A percentile compares a stretch with the other conserved stretches of the same genome.
These are phyloP conservation scores for Paraphaeosphaeria sporulosa DNA, from an alignment of 2,329 filamentous ascomycete genomes.

Conservation along the genomic window DNA sequence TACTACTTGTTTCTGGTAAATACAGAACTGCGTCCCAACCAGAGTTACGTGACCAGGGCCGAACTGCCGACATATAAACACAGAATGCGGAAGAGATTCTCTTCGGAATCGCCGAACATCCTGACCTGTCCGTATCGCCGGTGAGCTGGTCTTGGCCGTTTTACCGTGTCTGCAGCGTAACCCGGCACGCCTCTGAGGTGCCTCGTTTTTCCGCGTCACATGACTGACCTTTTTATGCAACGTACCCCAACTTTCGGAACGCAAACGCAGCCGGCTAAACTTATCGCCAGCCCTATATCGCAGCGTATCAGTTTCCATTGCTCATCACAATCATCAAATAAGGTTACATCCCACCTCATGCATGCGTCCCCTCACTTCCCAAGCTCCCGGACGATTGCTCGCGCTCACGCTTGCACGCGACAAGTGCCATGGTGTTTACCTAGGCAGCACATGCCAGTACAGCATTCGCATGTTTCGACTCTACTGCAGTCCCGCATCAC, in stretches of 20 bases:
- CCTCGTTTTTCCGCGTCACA: constrained; percentile 26
- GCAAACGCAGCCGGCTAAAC: constrained; percentile 34
- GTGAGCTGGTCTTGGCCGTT: constrained; percentile 16
- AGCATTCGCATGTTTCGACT: constrained; percentile 4
- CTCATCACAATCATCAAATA: constrained; percentile 38
- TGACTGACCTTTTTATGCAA: constrained; percentile 27
- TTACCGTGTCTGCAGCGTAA: constrained; percentile 22
- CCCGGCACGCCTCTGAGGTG: constrained; percentile 15
- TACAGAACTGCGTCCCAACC: constrained; percentile 10
- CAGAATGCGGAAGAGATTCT: constrained; percentile 1
- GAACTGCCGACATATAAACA: constrained; percentile 25
- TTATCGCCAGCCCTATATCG: constrained; percentile 29
- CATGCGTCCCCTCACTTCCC: constrained; percentile 29
- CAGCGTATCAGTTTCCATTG: constrained; percentile 33
- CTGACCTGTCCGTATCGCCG: constrained; percentile 10
- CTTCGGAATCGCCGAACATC: constrained; percentile 29
- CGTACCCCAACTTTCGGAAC: constrained; percentile 35
- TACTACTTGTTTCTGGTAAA: neutral
- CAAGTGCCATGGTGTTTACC: neutral
- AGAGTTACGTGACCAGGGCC: constrained; percentile 9
- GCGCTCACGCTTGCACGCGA: constrained; percentile 4
- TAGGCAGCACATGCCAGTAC: constrained; percentile 5
- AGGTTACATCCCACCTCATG: constrained; percentile 41
- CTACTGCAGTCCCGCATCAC: neutral
- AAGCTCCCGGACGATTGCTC: neutral